These are phyloP conservation scores for Leccinum variicolor DNA, from an alignment of 768 basidiomycete genomes.

Conservation along the genomic window DNA sequence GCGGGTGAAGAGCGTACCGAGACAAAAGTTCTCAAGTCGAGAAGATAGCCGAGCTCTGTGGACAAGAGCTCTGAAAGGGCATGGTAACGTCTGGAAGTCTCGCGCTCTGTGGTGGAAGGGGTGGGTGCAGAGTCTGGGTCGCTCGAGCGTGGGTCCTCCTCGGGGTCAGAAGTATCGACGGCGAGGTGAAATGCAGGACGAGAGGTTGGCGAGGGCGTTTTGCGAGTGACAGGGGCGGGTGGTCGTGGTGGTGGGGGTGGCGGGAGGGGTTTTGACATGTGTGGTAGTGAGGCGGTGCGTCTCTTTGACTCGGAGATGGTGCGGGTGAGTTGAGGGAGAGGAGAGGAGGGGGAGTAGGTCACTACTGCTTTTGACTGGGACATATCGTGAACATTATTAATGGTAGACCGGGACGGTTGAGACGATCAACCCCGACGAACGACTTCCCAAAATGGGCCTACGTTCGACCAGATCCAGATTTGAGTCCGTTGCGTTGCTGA, in stretches of 20 bases:
- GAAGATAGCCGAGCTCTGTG: conserved; percentile 81
- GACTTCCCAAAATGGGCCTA: conserved; percentile 7
- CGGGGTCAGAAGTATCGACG: conserved; percentile 17
- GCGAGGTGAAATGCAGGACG: conserved; percentile 16
- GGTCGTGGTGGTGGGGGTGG: background rate
- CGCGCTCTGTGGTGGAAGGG: conserved; percentile 17
- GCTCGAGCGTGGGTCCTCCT: conserved; percentile 10
- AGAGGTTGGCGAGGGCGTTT: background rate
- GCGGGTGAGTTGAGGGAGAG: background rate
- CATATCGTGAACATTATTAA: conserved; percentile 9
- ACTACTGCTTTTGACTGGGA: background rate
- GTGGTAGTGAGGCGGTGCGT: conserved; percentile 43
- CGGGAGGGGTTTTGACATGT: conserved; percentile 25
- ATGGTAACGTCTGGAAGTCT: conserved; percentile 55
- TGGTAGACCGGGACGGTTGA: background rate
- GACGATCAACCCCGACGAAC: background rate
- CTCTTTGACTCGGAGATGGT: background rate
- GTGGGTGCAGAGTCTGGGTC: background rate
- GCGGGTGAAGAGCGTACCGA: conserved; percentile 46
- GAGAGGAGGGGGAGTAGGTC: background rate
- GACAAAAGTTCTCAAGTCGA: conserved; percentile 75
- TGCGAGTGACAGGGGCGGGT: background rate
- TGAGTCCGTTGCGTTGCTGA: conserved; percentile 12
- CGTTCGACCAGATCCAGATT: background rate
- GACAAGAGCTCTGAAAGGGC: conserved; percentile 81